Percentiles rank a stretch among this genome's conserved stretches.
These are phyloP conservation scores for Colletotrichum gigasporum DNA, from an alignment of 2,329 filamentous ascomycete species.

Conservation along the genomic window DNA sequence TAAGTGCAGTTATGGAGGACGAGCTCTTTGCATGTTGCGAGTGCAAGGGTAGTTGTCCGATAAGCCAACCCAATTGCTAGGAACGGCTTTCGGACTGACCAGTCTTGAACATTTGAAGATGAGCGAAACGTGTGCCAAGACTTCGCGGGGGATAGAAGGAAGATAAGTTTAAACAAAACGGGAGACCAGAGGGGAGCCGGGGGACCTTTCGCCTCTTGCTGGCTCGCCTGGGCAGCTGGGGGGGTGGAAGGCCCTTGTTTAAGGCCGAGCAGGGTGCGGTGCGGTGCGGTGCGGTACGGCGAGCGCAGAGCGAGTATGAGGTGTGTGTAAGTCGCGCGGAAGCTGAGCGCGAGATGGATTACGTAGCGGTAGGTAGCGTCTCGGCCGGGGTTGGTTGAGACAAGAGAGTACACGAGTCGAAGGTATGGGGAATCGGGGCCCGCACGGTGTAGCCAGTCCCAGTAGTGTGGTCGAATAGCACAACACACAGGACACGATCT, in stretches of 20 bases:
- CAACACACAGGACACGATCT: slow-evolving; percentile 23
- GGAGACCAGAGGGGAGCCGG: slow-evolving; percentile 28
- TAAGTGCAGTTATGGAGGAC: slow-evolving; percentile 32
- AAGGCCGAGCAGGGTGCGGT: slow-evolving; percentile 30
- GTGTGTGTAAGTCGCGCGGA: slow-evolving; percentile 30
- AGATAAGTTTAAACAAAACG: slow-evolving; percentile 32
- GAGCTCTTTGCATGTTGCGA: slow-evolving; percentile 29
- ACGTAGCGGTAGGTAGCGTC: slow-evolving; percentile 33
- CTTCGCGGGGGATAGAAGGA: slow-evolving; percentile 32
- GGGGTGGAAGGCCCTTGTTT: slow-evolving; percentile 28
- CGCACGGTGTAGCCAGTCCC: slow-evolving; percentile 29
- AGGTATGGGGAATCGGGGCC: slow-evolving; percentile 20
- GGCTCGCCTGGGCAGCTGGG: slow-evolving; percentile 25
- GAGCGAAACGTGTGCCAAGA: slow-evolving; percentile 30
- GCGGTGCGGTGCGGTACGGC: slow-evolving; percentile 19
- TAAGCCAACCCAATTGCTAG: slow-evolving; percentile 30
- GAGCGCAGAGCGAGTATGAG: neutral
- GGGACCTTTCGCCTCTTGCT: slow-evolving; percentile 31
- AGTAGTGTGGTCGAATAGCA: slow-evolving; percentile 19
- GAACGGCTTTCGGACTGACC: slow-evolving; percentile 31
- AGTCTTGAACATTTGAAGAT: slow-evolving; percentile 31
- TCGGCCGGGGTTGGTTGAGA: slow-evolving; percentile 32
- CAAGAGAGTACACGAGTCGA: slow-evolving; percentile 32
- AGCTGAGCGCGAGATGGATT: slow-evolving; percentile 32
- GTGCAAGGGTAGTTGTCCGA: slow-evolving; percentile 30